Base-by-base conservation (phyloP, 2,329 filamentous ascomycete species). In the Fusarium denticulatum region DNA sequence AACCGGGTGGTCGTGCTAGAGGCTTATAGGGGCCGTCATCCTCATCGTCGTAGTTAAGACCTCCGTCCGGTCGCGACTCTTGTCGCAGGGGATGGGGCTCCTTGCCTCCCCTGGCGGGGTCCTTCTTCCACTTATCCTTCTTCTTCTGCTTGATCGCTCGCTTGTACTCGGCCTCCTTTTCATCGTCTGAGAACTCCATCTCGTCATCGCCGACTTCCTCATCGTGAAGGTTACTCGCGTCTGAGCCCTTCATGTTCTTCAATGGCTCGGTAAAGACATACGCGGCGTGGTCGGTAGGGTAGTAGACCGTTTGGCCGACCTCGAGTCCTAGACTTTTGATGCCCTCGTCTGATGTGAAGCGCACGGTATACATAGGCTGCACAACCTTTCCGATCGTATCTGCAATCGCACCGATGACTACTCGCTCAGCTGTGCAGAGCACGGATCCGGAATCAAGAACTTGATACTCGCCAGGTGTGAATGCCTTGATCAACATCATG, bases 131-230 rank as follows among this genome's bases (percentile, higher is more conserved):
- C 68, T 81, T 82, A 36, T 85, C 85, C 78, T 86, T 89, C 77
- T 88, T 90, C 82, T 92, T 92, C 71, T 91, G 88, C 82, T 95
- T 95, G 59, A 90, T 77, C 67, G 88, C 87, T 64, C 89, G 85
- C 84, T 93, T 97, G 80, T 94, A 90, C 76, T 95, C 94, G 13
- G 93, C 92, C 82, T 99, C 96, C 76, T 94, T 93, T 83, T 99
- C 96, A 78, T 99, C 96, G 76, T 99, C 96, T 0, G 96, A 98
- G 81, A 98, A 98, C 80, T 98, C 96, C 76, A 94, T 89, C 80
- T 98, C 96, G 42, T 97, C 94, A 37, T 93, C 92, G 22, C 85
- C 91, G 13, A 95, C 88, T 83, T 98, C 96, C 81, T 99, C 96
- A 76, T 98, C 96, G 81, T 97, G 93, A 61, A 97, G 88, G 80